phyloP scores from a whole-genome alignment of 306 rosid species.

The Aeschynomene evenia region DNA sequence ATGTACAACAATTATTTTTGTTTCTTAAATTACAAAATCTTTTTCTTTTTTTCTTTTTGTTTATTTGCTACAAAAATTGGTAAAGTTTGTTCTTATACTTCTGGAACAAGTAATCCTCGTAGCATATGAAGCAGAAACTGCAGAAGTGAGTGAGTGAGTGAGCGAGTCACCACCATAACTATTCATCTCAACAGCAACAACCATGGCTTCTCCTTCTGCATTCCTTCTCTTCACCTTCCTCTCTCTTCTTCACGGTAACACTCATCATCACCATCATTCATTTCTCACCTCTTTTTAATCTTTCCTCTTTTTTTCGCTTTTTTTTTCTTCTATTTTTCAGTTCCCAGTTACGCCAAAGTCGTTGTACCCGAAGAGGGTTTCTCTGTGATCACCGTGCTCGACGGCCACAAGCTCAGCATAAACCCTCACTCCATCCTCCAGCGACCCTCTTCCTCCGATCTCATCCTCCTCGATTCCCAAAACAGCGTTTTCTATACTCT shows the following conservation, averaged over 20 bases:
- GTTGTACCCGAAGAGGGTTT: constrained; percentile 58
- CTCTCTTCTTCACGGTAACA: constrained; percentile 38
- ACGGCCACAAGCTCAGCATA: constrained; percentile 58
- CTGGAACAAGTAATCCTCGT: background rate
- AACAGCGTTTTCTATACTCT: constrained; percentile 53
- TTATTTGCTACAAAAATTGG: too few relatives aligned
- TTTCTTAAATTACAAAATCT: too few relatives aligned
- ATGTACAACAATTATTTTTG: too few relatives aligned
- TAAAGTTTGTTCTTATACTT: background rate
- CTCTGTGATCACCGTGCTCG: constrained; percentile 55
- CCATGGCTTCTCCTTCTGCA: constrained; percentile 38
- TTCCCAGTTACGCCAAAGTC: background rate
- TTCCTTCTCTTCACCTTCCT: constrained; percentile 28
- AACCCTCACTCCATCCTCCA: constrained; percentile 43
- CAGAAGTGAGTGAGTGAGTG: too few relatives aligned
- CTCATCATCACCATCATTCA: background rate
- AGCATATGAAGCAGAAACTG: background rate
- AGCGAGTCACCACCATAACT: background rate
- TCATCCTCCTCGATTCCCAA: constrained; percentile 52
- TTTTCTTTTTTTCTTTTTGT: too few relatives aligned
- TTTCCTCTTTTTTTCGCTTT: background rate
- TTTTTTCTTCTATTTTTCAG: constrained; percentile 25
- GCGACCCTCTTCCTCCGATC: constrained; percentile 52
- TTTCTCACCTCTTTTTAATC: background rate
- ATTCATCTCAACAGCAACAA: background rate